phyloP scores from a whole-genome alignment of 352 stramenopile species.

The Globisporangium apiculatum region DNA sequence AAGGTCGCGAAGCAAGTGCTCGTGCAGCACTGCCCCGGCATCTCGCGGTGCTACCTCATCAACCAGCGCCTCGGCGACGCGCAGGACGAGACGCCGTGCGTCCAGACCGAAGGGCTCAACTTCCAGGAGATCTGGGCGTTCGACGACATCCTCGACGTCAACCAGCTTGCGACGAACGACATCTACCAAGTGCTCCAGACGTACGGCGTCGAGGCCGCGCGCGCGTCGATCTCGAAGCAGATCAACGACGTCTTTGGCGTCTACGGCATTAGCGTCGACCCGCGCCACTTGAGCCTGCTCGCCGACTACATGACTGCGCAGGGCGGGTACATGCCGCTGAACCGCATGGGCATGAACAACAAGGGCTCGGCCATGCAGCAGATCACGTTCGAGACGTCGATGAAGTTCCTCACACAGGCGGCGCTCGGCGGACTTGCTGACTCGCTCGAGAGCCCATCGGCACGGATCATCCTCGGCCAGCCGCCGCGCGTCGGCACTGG shows the following conservation, averaged over 20 bases:
- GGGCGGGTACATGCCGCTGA: conserved; percentile 96
- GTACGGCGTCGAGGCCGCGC: conserved; percentile 98
- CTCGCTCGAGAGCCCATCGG: conserved; percentile 90
- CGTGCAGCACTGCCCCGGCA: conserved; percentile 83
- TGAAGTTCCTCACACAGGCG: conserved; percentile 96
- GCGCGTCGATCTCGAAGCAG: conserved; percentile 97
- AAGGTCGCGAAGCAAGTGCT: conserved; percentile 81
- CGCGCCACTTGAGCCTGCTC: conserved; percentile 96
- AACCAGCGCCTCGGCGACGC: conserved; percentile 77
- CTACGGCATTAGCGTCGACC: conserved; percentile 98
- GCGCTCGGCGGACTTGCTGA: conserved; percentile 89
- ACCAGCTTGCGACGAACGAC: conserved; percentile 96
- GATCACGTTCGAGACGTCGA: conserved; percentile 99
- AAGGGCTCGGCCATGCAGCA: conserved; percentile 96
- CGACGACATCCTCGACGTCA: conserved; percentile 91
- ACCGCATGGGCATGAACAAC: conserved; percentile 96
- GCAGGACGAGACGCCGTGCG: conserved; percentile 77
- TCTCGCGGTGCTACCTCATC: conserved; percentile 86
- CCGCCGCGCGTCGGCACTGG: conserved; percentile 94
- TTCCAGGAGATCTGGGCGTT: conserved; percentile 97
- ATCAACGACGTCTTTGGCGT: conserved; percentile 98
- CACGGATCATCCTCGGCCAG: conserved; percentile 93
- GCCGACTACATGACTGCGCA: conserved; percentile 99
- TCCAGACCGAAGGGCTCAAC: conserved; percentile 96
- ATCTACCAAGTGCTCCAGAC: conserved; percentile 95